Conservation (phyloP, 2,329 filamentous ascomycete genomes). For the Fusarium chlamydosporum region DNA sequence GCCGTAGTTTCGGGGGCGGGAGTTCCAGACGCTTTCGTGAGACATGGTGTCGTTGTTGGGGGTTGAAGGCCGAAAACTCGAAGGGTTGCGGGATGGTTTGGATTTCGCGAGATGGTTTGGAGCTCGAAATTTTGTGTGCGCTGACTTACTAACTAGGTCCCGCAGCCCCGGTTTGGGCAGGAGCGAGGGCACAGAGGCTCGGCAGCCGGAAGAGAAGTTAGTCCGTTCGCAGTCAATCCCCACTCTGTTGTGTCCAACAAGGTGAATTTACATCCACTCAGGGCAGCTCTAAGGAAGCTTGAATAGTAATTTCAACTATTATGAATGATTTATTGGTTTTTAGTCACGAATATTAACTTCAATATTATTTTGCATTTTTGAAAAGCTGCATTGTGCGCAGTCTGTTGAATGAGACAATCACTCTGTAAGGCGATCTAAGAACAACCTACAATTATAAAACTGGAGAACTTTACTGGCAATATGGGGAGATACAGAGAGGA, state of each 20-base stretch:
- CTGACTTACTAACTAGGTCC: conserved; percentile 54
- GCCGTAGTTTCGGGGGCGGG: conserved; percentile 95
- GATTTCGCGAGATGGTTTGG: conserved; percentile 54
- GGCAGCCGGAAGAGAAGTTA: conserved; percentile 8
- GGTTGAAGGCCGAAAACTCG: conserved; percentile 49
- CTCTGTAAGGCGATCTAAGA: neutral
- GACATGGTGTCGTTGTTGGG: conserved; percentile 67
- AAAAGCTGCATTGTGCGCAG: neutral
- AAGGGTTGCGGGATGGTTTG: conserved; percentile 51
- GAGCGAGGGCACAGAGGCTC: conserved; percentile 26
- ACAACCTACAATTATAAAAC: neutral
- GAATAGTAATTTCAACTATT: neutral
- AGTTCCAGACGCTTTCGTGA: conserved; percentile 99
- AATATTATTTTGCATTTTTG: neutral
- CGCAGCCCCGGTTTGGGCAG: conserved; percentile 54
- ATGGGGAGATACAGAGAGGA: neutral
- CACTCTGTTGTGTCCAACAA: conserved; percentile 24
- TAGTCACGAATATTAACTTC: neutral
- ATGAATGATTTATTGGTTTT: neutral
- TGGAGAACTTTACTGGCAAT: neutral
- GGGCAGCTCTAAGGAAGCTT: conserved; percentile 2
- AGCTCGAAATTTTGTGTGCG: conserved; percentile 58
- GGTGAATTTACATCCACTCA: conserved; percentile 19
- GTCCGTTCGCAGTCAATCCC: neutral
- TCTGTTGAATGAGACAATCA: neutral